Conservation (phyloP, 2,329 filamentous ascomycete species). For the Sordariomycetes sp. region DNA sequence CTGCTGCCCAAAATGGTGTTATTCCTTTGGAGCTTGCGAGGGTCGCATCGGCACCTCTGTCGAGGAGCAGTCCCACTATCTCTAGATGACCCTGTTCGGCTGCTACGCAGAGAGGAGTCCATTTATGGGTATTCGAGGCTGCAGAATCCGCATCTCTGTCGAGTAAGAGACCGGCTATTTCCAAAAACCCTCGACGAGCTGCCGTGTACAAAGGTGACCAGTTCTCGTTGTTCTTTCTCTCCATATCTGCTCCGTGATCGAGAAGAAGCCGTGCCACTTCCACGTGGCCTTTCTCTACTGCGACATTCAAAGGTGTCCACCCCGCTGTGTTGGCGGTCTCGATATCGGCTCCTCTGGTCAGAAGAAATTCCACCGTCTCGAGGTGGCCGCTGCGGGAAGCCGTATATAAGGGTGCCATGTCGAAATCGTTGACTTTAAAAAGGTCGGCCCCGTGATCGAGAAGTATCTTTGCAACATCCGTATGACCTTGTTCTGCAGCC, state of each 20-base stretch:
- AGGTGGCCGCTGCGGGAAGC: neutral
- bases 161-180: neutral
- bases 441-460: neutral
- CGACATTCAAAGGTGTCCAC: neutral
- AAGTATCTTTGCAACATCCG: neutral
- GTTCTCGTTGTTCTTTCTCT: no score
- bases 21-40: neutral
- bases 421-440: neutral
- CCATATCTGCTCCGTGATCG: neutral
- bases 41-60: neutral
- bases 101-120: neutral
- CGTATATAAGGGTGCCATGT: neutral
- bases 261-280: neutral
- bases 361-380: neutral
- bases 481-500: neutral
- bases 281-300: neutral
- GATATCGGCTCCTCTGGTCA: conserved; percentile 1
- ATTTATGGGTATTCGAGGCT: neutral
- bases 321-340: neutral
- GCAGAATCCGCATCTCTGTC: neutral
- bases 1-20: neutral
- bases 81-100: neutral
- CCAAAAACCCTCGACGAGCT: neutral
- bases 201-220: neutral
- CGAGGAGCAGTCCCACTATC: neutral